Percentiles rank a stretch among this genome's conserved stretches.
phyloP scores from a whole-genome alignment of 805 yeast genomes.

The Ogataea ganodermae region DNA sequence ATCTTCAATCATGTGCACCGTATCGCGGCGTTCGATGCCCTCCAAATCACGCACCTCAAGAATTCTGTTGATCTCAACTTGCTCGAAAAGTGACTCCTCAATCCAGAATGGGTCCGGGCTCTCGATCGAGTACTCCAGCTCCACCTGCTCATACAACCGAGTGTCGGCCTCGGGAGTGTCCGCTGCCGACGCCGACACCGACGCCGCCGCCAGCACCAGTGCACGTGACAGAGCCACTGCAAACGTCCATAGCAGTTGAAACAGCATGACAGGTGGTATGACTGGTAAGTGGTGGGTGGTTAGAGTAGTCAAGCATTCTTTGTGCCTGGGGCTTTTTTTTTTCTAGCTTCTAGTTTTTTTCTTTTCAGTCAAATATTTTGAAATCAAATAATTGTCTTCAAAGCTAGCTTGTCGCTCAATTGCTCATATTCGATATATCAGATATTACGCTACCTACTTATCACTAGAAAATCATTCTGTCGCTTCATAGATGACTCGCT shows the following conservation, averaged over 20 bases:
- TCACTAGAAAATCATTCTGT: no score
- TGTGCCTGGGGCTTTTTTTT: no score
- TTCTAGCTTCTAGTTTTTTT: no score
- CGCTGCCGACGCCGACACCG: not conserved
- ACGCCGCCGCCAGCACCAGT: not conserved
- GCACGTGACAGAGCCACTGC: not conserved
- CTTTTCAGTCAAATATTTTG: no score
- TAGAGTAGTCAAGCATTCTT: no score
- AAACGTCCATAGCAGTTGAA: not conserved
- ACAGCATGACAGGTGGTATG: no score
- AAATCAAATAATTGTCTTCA: no score
- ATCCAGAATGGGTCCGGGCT: not conserved
- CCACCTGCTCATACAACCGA: not conserved
- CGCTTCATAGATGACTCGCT: not conserved
- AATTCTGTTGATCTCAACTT: not conserved
- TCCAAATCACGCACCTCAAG: slow-evolving; percentile 3
- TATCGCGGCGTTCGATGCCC: not conserved
- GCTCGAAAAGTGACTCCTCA: not conserved
- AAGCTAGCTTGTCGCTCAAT: no score
- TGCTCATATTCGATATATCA: no score
- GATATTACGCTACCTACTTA: no score
- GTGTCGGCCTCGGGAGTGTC: not conserved
- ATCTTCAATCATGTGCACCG: not conserved
- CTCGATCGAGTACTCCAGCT: slow-evolving; percentile 2
- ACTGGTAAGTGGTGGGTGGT: no score